Evolutionary conservation across 2,329 filamentous ascomycete genomes (phyloP).

Genomic region (Nothomitra cinnamomea): DNA sequence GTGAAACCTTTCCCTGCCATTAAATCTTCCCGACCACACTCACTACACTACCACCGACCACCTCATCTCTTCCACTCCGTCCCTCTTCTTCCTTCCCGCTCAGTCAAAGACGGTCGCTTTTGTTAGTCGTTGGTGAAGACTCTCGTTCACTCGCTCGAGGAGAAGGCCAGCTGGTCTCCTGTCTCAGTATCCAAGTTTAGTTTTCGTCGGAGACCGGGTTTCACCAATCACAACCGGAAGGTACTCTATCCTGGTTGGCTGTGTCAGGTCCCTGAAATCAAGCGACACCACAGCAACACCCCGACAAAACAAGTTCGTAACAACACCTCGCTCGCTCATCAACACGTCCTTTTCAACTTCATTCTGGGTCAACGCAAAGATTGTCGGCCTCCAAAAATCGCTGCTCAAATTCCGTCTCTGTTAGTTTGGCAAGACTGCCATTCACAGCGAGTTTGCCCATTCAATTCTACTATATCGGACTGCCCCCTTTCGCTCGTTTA

Average conservation of each 20-base stretch:
- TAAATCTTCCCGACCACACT: background rate
- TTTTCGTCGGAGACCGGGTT: conserved; percentile 15
- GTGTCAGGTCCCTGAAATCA: background rate
- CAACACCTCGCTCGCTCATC: conserved; percentile 1
- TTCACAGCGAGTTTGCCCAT: no score
- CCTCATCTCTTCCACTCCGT: conserved; percentile 9
- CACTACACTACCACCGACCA: background rate
- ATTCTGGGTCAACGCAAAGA: conserved; percentile 4
- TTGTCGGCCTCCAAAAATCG: background rate
- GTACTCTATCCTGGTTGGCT: background rate
- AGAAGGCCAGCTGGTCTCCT: background rate
- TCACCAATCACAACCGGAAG: background rate
- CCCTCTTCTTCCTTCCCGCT: conserved; percentile 15
- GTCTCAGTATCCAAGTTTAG: background rate
- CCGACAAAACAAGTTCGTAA: background rate
- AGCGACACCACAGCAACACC: background rate
- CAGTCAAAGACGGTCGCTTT: conserved; percentile 9
- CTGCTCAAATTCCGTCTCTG: background rate
- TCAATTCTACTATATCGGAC: background rate
- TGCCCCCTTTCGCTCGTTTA: conserved; percentile 4
- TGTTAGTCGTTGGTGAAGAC: conserved; percentile 6
- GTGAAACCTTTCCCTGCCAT: background rate
- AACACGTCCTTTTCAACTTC: conserved; percentile 8
- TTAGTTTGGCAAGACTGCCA: background rate
- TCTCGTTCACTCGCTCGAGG: conserved; percentile 6